Percentiles rank a stretch among this genome's conserved stretches.
Conservation (phyloP, 495 filamentous ascomycete genomes). For the Aspergillus olivimuriae region DNA sequence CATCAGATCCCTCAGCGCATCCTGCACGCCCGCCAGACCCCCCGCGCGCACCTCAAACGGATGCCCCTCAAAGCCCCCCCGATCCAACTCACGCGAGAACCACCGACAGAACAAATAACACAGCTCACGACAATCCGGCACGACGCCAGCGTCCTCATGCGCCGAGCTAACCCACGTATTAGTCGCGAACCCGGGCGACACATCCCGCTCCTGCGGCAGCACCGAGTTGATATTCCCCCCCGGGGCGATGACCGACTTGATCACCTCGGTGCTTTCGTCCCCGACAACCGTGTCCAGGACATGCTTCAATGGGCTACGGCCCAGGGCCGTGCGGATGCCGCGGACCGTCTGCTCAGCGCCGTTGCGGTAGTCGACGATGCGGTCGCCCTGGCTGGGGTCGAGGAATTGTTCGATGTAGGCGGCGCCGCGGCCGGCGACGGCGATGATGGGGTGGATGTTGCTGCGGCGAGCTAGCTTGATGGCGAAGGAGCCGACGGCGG, state of each 20-base stretch:
- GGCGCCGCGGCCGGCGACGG: slow-evolving; percentile 51
- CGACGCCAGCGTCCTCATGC: slow-evolving; percentile 13
- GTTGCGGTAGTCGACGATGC: slow-evolving; percentile 59
- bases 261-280: slow-evolving; percentile 34
- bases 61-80: slow-evolving; percentile 59
- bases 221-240: slow-evolving; percentile 50
- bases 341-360: slow-evolving; percentile 10
- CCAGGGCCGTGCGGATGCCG: slow-evolving; percentile 18
- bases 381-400: slow-evolving; percentile 58
- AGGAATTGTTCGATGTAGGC: slow-evolving; percentile 50
- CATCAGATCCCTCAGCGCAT: slow-evolving; percentile 50
- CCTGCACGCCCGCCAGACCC: slow-evolving; percentile 53
- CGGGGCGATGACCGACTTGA: slow-evolving; percentile 14
- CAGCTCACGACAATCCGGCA: slow-evolving; percentile 40
- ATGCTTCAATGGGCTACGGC: slow-evolving; percentile 25
- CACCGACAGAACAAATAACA: slow-evolving; percentile 55
- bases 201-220: slow-evolving; percentile 33
- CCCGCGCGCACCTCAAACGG: slow-evolving; percentile 53
- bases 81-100: slow-evolving; percentile 43
- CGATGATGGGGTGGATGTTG: slow-evolving; percentile 65
- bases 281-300: slow-evolving; percentile 58
- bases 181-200: slow-evolving; percentile 6
- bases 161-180: slow-evolving; percentile 18
- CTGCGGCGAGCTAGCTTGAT: slow-evolving; percentile 58
- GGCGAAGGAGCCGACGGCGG: slow-evolving; percentile 59